phyloP scores from a whole-genome alignment of 345 rosid genomes.

The Populus euphratica region DNA sequence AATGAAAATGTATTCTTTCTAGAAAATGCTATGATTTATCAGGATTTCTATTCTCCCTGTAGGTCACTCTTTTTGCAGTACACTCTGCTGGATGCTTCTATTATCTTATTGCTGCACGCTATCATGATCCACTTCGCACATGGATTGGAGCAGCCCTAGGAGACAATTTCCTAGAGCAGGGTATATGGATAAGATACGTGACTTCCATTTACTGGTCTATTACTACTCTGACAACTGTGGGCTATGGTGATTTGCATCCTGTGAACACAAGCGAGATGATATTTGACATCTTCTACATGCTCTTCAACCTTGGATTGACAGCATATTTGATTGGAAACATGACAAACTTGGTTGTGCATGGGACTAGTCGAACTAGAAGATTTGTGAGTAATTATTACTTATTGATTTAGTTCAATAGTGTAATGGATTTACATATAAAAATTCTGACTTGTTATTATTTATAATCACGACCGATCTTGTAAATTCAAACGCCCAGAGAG shows the following conservation, averaged over 20 bases:
- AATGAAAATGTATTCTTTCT: background rate
- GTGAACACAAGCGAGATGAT: constrained; percentile 81
- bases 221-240: constrained; percentile 89
- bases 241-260: constrained; percentile 93
- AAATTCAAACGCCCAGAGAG: constrained; percentile 22
- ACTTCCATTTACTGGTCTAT: constrained; percentile 95
- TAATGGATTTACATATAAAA: background rate
- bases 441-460: background rate
- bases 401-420: background rate
- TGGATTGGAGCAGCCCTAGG: constrained; percentile 64
- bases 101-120: constrained; percentile 74
- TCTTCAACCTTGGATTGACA: constrained; percentile 84
- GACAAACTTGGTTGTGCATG: constrained; percentile 97
- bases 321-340: constrained; percentile 95
- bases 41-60: constrained; percentile 10
- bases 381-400: constrained; percentile 50
- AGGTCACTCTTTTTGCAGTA: constrained; percentile 92
- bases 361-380: constrained; percentile 83
- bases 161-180: constrained; percentile 38
- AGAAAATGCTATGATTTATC: background rate
- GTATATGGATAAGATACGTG: constrained; percentile 69
- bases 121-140: constrained; percentile 47
- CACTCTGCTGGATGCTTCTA: constrained; percentile 92
- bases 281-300: constrained; percentile 86
- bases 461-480: too few species aligned